phyloP scores from a whole-genome alignment of 192 early-diverging fungal genomes.

The Rhizophagus prolifer region DNA sequence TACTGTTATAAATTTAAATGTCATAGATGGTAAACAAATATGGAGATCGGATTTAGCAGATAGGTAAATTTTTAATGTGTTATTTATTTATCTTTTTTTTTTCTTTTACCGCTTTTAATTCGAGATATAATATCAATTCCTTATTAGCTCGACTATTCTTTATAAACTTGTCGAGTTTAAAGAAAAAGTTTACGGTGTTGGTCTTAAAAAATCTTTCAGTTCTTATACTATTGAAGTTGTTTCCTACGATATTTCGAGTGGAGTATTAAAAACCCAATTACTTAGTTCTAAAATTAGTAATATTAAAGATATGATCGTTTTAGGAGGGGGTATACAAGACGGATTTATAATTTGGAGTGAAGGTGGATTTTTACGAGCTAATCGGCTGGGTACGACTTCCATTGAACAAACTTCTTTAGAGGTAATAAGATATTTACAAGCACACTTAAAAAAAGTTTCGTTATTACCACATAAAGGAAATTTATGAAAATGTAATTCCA shows the following conservation, averaged over 20 bases:
- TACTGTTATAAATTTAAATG: slow-evolving; percentile 1
- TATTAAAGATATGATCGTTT: slow-evolving; percentile 31
- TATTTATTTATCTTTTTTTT: background rate
- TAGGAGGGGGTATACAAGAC: slow-evolving; percentile 33
- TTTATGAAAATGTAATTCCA: slow-evolving; percentile 19
- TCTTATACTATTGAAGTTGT: slow-evolving; percentile 34
- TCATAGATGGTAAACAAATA: background rate
- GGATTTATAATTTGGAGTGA: slow-evolving; percentile 44
- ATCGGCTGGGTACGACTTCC: slow-evolving; percentile 36
- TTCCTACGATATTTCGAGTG: slow-evolving; percentile 34
- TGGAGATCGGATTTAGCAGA: slow-evolving; percentile 12
- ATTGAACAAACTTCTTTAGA: slow-evolving; percentile 29
- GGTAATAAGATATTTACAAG: background rate
- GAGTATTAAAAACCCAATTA: slow-evolving; percentile 34
- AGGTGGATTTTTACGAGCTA: slow-evolving; percentile 33
- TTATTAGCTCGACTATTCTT: background rate
- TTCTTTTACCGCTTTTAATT: background rate
- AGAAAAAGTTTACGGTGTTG: slow-evolving; percentile 34
- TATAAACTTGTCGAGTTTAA: slow-evolving; percentile 30
- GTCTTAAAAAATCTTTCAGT: slow-evolving; percentile 33
- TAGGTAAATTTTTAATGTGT: background rate
- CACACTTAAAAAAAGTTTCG: too few species aligned
- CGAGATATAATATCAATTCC: background rate
- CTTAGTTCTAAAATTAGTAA: slow-evolving; percentile 31
- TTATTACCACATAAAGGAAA: background rate